These are phyloP conservation scores for Pythium brassicae DNA, from an alignment of 352 stramenopile genomes.

Conservation along the genomic window DNA sequence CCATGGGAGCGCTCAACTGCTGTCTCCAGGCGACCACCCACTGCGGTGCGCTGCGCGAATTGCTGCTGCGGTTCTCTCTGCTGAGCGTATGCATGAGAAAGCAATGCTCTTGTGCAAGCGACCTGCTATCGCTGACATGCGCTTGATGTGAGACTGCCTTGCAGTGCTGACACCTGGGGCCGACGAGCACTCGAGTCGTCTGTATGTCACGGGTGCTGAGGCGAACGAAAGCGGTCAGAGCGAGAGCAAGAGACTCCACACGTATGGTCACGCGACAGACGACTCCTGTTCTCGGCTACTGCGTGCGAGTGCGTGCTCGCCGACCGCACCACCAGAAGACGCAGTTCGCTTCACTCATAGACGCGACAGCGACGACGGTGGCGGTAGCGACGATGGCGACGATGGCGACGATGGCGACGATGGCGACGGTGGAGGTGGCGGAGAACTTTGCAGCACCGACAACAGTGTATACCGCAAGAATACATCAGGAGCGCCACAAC, in stretches of 20 bases:
- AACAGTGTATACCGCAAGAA: not conserved
- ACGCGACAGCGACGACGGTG: not conserved
- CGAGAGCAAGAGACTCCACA: not conserved
- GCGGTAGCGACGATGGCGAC: not conserved
- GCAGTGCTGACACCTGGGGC: not conserved
- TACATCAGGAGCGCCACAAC: not conserved
- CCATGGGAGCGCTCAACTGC: constrained; percentile 20
- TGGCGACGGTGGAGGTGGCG: too few species aligned
- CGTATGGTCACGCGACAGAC: not conserved
- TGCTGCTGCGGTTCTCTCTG: not conserved
- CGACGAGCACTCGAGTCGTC: too few species aligned
- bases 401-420: not conserved
- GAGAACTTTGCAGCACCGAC: not conserved
- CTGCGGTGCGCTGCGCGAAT: constrained; percentile 6
- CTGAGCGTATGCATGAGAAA: too few species aligned
- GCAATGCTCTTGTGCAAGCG: too few species aligned
- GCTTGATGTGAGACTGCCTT: not conserved
- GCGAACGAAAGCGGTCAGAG: not conserved
- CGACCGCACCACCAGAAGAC: too few species aligned
- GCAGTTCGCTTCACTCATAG: too few species aligned
- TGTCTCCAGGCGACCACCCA: constrained; percentile 10
- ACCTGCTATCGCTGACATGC: not conserved
- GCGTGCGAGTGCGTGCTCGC: not conserved
- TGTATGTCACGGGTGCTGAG: too few species aligned
- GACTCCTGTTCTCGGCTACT: not conserved